Base-by-base conservation (phyloP, 805 yeast genomes). In the Schwanniomyces sp. region DNA sequence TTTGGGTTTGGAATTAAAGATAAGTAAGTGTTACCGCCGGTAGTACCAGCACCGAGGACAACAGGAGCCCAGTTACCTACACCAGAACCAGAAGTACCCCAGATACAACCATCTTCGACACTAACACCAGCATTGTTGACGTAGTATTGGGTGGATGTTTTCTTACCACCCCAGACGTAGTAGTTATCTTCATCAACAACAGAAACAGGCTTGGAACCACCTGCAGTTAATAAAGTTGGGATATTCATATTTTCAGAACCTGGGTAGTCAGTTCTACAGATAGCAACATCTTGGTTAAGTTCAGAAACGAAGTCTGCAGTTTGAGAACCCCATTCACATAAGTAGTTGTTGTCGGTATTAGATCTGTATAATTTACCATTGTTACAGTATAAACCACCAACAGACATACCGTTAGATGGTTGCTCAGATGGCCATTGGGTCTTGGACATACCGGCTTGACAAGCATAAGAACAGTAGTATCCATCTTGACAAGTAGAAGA, bases 31-130 rank as follows among this genome's bases (percentile, higher is more conserved):
- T 74, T 70, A 50, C 86, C 87, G 51, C 69, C 70, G 41, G 76
- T 74, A 67, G 67, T 76, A 59, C 95, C 95, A 48, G 90, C 86
- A 67, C 95, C 95, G 48, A 86, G 72, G 54, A 82, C 86, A 48
- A 85, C 75, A 55, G 90, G 90, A 45, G 90, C 88, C 88, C 89
- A 85, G 80, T 85, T 85, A 69, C 91, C 90, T 53, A 81, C 75
- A 51, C 79, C 81, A 34, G 81, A 68, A 44, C 82, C 80, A 9
- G 74, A 54, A 32, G 72, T 60, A 62, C 89, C 87, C 91, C 91
- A 85, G 56, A 82, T 64, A 74, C 91, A 85, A 46, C 90, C 90
- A 48, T 83, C 84, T 62, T 77, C 70, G 75, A 54, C 84, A 74
- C 89, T 79, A 41, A 85, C 85, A 72, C 91, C 91, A 36, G 89